Percentiles rank a stretch among this genome's conserved stretches.
Evolutionary conservation across 352 stramenopile genomes (phyloP).

Genomic region (Ophiocytium majus): DNA sequence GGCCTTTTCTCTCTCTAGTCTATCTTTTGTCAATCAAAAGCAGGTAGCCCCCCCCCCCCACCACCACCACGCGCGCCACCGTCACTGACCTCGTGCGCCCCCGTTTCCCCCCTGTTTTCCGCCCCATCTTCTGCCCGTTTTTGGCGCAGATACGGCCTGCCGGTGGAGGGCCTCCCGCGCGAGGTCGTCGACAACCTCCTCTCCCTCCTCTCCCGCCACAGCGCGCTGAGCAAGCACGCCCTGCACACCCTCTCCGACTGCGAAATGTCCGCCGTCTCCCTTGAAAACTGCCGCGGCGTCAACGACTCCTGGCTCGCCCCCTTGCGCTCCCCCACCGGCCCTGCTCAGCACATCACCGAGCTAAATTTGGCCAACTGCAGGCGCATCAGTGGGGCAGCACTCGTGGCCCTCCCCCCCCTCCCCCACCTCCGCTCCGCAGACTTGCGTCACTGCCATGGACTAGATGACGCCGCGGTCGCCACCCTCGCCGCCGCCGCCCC

Average conservation of each 20-base stretch:
- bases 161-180: background rate
- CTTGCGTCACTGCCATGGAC: background rate
- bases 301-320: background rate
- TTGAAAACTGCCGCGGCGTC: background rate
- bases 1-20: too few species aligned
- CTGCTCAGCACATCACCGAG: background rate
- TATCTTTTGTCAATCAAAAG: too few species aligned
- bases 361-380: conserved; percentile 7
- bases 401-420: background rate
- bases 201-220: background rate
- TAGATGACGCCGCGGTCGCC: background rate
- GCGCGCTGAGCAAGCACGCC: background rate
- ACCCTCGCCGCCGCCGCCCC: background rate
- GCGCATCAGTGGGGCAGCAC: background rate
- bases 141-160: background rate
- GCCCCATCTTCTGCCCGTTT: too few species aligned
- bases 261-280: background rate
- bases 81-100: too few species aligned
- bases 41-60: too few species aligned
- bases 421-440: background rate
- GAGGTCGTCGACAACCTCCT: conserved; percentile 4
- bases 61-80: too few species aligned
- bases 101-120: too few species aligned
- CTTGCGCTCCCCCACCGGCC: background rate
- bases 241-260: background rate